A percentile compares a stretch with the other conserved stretches of the same genome.
phyloP scores from a whole-genome alignment of 2,329 filamentous ascomycete genomes.

The Bipolaris gigantea region DNA sequence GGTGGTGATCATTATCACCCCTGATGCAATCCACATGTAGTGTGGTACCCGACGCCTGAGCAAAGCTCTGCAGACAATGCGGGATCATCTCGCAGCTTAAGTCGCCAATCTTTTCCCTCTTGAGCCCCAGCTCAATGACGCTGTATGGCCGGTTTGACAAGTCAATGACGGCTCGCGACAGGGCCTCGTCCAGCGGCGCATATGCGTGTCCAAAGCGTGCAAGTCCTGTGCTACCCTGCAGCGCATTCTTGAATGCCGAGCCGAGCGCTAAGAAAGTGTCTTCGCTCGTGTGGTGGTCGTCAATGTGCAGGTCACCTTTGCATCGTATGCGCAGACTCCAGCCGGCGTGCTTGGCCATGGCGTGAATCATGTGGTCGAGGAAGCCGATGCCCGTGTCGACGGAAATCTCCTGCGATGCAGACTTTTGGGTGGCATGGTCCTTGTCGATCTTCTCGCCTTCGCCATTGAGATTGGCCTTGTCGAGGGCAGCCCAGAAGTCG shows the following conservation, averaged over 20 bases:
- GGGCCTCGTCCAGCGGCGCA: slow-evolving; percentile 90
- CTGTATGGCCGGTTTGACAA: slow-evolving; percentile 88
- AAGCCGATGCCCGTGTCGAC: slow-evolving; percentile 96
- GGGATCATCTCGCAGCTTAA: slow-evolving; percentile 92
- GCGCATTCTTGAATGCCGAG: slow-evolving; percentile 76
- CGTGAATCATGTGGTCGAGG: slow-evolving; percentile 98
- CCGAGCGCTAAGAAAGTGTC: slow-evolving; percentile 93
- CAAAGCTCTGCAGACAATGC: slow-evolving; percentile 92
- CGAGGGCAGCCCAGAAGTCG: slow-evolving; percentile 50
- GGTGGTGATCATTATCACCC: slow-evolving; percentile 93
- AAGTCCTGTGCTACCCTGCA: slow-evolving; percentile 77
- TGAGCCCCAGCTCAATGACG: slow-evolving; percentile 81
- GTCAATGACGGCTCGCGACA: slow-evolving; percentile 91
- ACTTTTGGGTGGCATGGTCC: slow-evolving; percentile 80
- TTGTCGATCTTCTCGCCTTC: slow-evolving; percentile 47
- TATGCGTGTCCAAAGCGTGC: slow-evolving; percentile 91
- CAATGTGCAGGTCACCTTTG: slow-evolving; percentile 90
- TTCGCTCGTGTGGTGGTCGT: slow-evolving; percentile 98
- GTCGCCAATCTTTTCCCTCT: slow-evolving; percentile 90
- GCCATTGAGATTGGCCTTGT: slow-evolving; percentile 41
- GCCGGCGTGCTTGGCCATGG: slow-evolving; percentile 90
- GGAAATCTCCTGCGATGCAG: slow-evolving; percentile 80
- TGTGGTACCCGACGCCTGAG: slow-evolving; percentile 86
- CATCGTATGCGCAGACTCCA: slow-evolving; percentile 86
- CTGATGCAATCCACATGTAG: slow-evolving; percentile 91